A percentile compares a stretch with the other conserved stretches of the same genome.
phyloP scores from a whole-genome alignment of 495 filamentous ascomycete genomes.

The Penicillium robsamsonii region DNA sequence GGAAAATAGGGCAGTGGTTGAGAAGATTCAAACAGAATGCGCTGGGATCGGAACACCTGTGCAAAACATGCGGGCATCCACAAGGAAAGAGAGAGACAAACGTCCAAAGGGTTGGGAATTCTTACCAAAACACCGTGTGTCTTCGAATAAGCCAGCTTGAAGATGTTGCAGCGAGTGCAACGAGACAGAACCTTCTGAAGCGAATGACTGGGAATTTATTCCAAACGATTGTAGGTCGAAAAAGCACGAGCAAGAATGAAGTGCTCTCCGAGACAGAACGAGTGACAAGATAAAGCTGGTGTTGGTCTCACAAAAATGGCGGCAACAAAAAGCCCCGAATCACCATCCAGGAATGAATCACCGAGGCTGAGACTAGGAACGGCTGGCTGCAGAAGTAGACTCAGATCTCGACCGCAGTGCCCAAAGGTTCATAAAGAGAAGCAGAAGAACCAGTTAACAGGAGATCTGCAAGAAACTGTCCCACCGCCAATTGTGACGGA shows the following conservation, averaged over 20 bases:
- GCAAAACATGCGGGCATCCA: conserved; percentile 28
- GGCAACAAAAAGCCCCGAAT: conserved; percentile 37
- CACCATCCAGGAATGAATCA: conserved; percentile 33
- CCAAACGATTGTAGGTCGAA: conserved; percentile 40
- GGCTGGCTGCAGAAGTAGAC: conserved; percentile 40
- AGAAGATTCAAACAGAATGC: conserved; percentile 24
- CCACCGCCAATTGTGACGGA: conserved; percentile 16
- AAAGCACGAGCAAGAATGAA: conserved; percentile 30
- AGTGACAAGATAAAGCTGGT: conserved; percentile 43
- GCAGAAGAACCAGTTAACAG: conserved; percentile 18
- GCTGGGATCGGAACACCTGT: conserved; percentile 17
- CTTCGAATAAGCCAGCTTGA: conserved; percentile 56
- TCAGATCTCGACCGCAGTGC: conserved; percentile 26
- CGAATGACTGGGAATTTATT: conserved; percentile 53
- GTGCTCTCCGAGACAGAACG: conserved; percentile 46
- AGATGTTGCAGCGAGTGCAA: conserved; percentile 51
- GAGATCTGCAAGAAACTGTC: background rate
- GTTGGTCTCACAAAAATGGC: conserved; percentile 33
- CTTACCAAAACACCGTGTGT: conserved; percentile 54
- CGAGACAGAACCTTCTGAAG: conserved; percentile 44
- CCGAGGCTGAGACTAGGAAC: conserved; percentile 30
- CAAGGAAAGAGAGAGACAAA: conserved; percentile 21
- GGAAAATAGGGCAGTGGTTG: conserved; percentile 7
- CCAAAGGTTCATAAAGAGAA: conserved; percentile 27
- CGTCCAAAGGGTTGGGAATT: conserved; percentile 18